Conservation (phyloP, 768 basidiomycete species). For the Boletus tomentosulus region DNA sequence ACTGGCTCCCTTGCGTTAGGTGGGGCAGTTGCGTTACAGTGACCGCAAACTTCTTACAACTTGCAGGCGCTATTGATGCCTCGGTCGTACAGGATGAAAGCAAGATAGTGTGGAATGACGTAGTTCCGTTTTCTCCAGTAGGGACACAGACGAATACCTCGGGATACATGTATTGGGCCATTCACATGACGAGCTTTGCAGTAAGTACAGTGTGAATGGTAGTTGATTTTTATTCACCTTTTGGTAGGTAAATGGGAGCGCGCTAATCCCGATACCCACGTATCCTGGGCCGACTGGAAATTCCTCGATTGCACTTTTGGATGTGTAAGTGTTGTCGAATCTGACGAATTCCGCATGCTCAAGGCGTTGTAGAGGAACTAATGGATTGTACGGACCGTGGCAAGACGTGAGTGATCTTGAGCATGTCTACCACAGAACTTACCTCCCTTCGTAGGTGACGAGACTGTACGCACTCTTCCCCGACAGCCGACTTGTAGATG, state of each 20-base stretch:
- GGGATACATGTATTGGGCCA: conserved; percentile 74
- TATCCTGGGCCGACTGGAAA: conserved; percentile 55
- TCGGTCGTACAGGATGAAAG: conserved; percentile 59
- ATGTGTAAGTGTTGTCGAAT: conserved; percentile 50
- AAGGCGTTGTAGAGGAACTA: conserved; percentile 49
- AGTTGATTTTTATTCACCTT: conserved; percentile 2
- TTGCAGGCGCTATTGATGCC: conserved; percentile 70
- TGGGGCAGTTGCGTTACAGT: conserved; percentile 16
- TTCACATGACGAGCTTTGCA: conserved; percentile 52
- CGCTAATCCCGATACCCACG: conserved; percentile 53
- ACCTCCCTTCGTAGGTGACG: conserved; percentile 47
- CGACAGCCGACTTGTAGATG: conserved; percentile 64
- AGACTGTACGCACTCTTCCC: conserved; percentile 58
- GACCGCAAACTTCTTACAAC: background rate
- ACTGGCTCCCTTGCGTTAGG: conserved; percentile 66
- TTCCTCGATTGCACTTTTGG: conserved; percentile 63
- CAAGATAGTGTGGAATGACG: conserved; percentile 67
- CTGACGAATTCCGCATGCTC: background rate
- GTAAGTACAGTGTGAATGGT: conserved; percentile 32
- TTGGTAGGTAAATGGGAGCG: conserved; percentile 52
- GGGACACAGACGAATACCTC: conserved; percentile 52
- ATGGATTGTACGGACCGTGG: conserved; percentile 73
- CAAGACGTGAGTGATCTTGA: conserved; percentile 54
- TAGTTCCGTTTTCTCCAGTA: conserved; percentile 69
- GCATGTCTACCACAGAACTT: background rate